Base-by-base conservation (phyloP, 345 rosid genomes). In the Gossypium mustelinum region DNA sequence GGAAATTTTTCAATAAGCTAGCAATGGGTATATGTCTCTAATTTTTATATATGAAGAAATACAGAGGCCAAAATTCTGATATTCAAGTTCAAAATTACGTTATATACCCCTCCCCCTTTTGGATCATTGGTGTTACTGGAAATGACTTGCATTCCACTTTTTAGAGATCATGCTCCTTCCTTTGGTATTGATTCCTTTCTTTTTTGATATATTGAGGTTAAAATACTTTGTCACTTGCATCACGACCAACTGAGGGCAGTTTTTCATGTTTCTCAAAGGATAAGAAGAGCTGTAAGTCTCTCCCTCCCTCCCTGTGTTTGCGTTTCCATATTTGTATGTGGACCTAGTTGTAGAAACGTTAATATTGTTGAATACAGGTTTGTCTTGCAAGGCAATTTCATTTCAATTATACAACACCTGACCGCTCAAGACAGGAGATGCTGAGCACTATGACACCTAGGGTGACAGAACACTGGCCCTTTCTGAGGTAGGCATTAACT, bases 401-500 rank as follows among this genome's bases (percentile, higher is more conserved):
- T 76, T 94, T 94, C 79, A 94, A 94, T 83, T 94, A 84, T 80
- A 94, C 97, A 29, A 94, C 97, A 25, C 97, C 98, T 51, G 92
- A 89, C 85, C 94, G 97, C 27, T 88, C 97, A 67, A 84, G 97
- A n/a, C 97, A 89, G 81, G 97, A 94, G 72, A 79, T 89, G 93
- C 78, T 91, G 73, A 84, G 87, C 43, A 85, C 73, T 16, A 81
- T 85, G 84, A 94, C 97, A 52, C 97, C 97, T n/a, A 80, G 72
- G 77, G 92, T 95, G 45, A 87, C 86, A 14, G 94, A 88, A 74
- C 97, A 84, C 70, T 92, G 97, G 97, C 97, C 97, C 43, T 94
- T 94, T 79, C 45, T 77, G 27, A 85, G 89, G 98, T 92, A 70
- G 39, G 51, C 44, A 13, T 74, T 34, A 70, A 79, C 41, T 55